Evolutionary conservation across 208 protist genomes (phyloP).

Genomic region (Acanthamoeba healyi): DNA sequence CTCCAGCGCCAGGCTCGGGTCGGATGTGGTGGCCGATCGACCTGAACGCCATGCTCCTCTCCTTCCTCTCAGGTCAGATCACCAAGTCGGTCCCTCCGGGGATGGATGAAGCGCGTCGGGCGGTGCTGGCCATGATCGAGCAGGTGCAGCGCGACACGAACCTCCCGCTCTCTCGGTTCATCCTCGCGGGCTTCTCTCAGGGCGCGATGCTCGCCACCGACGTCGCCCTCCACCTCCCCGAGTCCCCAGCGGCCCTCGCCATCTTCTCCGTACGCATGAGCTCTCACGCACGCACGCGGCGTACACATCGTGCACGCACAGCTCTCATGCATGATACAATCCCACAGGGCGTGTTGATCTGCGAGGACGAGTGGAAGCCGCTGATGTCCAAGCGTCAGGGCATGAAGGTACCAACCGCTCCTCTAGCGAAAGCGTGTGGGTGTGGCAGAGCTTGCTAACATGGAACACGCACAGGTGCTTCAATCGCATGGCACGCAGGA

Average conservation of each 20-base stretch:
- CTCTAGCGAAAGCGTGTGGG: background rate
- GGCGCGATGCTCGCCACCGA: constrained; percentile 23
- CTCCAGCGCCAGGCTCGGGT: background rate
- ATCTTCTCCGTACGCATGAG: constrained; percentile 33
- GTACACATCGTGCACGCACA: no score
- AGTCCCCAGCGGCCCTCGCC: background rate
- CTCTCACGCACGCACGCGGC: no score
- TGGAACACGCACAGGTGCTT: background rate
- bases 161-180: constrained; percentile 30
- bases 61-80: constrained; percentile 23
- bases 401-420: background rate
- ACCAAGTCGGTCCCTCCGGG: background rate
- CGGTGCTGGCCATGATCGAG: background rate
- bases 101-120: background rate
- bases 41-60: constrained; percentile 21
- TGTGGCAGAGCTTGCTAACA: background rate
- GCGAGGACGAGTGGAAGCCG: background rate
- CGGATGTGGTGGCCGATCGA: constrained; percentile 30
- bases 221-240: constrained; percentile 1
- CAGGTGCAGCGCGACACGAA: background rate
- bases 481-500: constrained; percentile 30
- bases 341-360: constrained; percentile 4
- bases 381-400: background rate
- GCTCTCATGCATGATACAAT: no score
- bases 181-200: constrained; percentile 4